Conservation (phyloP, 2,329 filamentous ascomycete species). For the Huntiella abstrusa region DNA sequence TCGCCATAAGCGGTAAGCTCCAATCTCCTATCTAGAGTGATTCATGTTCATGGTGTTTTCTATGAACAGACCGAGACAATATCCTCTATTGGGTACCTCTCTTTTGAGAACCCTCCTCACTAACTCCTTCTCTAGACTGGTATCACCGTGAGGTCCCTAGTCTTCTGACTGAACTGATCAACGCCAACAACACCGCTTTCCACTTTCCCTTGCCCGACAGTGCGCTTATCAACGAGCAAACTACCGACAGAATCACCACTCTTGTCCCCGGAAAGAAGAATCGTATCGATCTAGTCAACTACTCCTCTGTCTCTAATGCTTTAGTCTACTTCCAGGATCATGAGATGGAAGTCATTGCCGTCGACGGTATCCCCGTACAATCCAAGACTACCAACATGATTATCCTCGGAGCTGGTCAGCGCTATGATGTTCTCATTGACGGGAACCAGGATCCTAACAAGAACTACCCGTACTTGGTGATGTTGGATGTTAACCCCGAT, state of each 20-base stretch:
- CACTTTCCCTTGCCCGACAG: slow-evolving; percentile 33
- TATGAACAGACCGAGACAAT: neutral
- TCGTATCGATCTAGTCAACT: slow-evolving; percentile 28
- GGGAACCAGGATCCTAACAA: slow-evolving; percentile 20
- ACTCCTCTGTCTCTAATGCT: slow-evolving; percentile 23
- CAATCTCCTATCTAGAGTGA: neutral
- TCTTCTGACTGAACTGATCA: slow-evolving; percentile 28
- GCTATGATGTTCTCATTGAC: slow-evolving; percentile 28
- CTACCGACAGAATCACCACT: slow-evolving; percentile 13
- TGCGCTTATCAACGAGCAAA: slow-evolving; percentile 31
- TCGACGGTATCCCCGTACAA: slow-evolving; percentile 24
- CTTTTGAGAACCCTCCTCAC: neutral
- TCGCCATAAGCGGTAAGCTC: neutral
- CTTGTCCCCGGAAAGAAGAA: slow-evolving; percentile 19
- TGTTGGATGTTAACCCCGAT: slow-evolving; percentile 26
- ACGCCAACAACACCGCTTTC: slow-evolving; percentile 26
- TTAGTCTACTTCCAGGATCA: slow-evolving; percentile 27
- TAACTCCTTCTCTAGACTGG: slow-evolving; percentile 26
- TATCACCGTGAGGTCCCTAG: slow-evolving; percentile 35
- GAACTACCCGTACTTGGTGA: slow-evolving; percentile 26
- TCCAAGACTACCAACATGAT: slow-evolving; percentile 20
- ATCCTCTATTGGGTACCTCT: neutral
- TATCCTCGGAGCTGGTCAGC: slow-evolving; percentile 25
- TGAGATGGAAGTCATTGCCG: slow-evolving; percentile 27
- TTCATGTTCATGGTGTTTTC: neutral